Percentiles rank a stretch among this genome's conserved stretches.
phyloP scores from a whole-genome alignment of 75 land plant species.

The Pinus taeda region DNA sequence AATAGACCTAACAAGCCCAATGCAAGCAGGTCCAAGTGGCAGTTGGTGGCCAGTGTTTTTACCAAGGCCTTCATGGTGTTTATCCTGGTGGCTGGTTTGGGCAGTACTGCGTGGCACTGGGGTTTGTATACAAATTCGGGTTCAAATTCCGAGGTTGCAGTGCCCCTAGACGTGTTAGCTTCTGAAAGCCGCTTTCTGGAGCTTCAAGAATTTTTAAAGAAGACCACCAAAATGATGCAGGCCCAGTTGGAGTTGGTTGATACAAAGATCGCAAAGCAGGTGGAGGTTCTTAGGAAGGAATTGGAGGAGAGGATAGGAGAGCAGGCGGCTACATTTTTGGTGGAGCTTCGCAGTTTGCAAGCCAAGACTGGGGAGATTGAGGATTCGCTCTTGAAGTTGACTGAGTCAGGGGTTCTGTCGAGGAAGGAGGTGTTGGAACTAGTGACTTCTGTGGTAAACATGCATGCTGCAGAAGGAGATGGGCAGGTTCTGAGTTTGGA shows the following conservation, averaged over 20 bases:
- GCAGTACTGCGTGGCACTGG: conserved; percentile 32
- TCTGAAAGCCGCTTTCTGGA: conserved; percentile 59
- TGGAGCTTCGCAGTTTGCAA: conserved; percentile 44
- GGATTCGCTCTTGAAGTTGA: conserved; percentile 34
- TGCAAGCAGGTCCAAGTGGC: not conserved
- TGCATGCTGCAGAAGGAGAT: conserved; percentile 23
- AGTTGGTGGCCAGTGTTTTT: not conserved
- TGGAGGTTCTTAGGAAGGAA: conserved; percentile 56
- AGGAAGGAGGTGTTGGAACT: conserved; percentile 57
- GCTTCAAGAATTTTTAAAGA: conserved; percentile 63
- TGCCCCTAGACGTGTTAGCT: conserved; percentile 10
- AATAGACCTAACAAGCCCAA: not conserved
- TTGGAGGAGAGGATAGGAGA: conserved; percentile 52
- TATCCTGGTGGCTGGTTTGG: conserved; percentile 27
- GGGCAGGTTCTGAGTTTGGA: conserved; percentile 55
- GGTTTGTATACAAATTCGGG: not conserved
- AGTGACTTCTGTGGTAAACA: conserved; percentile 41
- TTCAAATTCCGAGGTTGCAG: not conserved
- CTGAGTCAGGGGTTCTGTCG: conserved; percentile 30
- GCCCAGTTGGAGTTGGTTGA: conserved; percentile 84
- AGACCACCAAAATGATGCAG: conserved; percentile 74
- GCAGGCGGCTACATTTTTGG: conserved; percentile 25
- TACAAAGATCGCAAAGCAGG: conserved; percentile 60
- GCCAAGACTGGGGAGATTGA: conserved; percentile 40
- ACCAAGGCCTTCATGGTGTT: conserved; percentile 16